Evolutionary conservation across 148 eudicot genomes (phyloP), one percentile per base, ranked within the genome.

Genomic region (Camellia granthamiana): DNA sequence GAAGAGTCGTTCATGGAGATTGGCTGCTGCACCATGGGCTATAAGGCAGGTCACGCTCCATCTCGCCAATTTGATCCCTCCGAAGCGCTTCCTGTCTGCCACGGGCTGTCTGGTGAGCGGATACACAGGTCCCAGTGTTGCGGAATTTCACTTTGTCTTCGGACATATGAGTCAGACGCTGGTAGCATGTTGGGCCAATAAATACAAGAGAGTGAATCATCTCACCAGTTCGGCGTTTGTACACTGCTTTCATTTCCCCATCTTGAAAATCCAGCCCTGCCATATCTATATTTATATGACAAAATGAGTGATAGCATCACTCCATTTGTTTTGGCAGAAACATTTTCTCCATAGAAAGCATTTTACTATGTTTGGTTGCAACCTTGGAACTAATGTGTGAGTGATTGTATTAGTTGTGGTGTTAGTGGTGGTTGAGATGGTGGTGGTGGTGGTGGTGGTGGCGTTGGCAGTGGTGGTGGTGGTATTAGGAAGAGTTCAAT

Each of bases 61-160:
- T 95, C 76, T 95, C 97, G 3, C 97, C 98, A 46, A 95, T 64
- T 95, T 95, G 71, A 95, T 88, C n/a, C 99, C 98, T 12, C 99
- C 98, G 54, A 95, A 95, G 0, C 98, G 88, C 79, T 95, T 95
- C 71, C 99, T 73, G 84, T 93, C 99, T 10, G 97, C 92, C 76
- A 95, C 98, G 0, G 99, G 99, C 81, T 95, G 99, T 59, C 97
- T 84, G 54, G 99, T 95, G 62, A 95, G 91, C 1, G 99, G 97
- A 80, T 95, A 97, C 19, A 95, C 97, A 0, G 99, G 97, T 6
- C 99, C 99, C 99, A 0, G 99, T 93, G 86, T 95, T 95, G 41
- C 97, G 88, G 87, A 90, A 95, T 72, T 95, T 95, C 73, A 95
- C 99, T 78, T 95, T 95, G 90, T 95, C 99, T 76, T 95, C 99